Percentiles rank a stretch among this genome's conserved stretches.
phyloP scores from a whole-genome alignment of 495 filamentous ascomycete species.

The Hyphodiscus hymeniophilus region DNA sequence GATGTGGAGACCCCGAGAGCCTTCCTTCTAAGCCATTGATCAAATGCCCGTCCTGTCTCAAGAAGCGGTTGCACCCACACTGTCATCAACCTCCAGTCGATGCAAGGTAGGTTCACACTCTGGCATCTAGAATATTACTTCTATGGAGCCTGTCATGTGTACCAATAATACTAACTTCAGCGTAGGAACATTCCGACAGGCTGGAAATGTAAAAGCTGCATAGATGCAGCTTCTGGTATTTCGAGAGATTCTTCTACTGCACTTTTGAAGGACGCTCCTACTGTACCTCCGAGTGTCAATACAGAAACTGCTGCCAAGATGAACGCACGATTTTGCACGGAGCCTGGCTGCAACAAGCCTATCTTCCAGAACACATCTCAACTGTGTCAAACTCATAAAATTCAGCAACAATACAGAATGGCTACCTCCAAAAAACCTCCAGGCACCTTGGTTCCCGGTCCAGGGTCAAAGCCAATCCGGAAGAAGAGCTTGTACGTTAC shows the following conservation, averaged over 20 bases:
- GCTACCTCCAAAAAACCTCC: not conserved
- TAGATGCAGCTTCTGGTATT: not conserved
- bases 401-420: not conserved
- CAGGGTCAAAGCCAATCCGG: not conserved
- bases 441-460: not conserved
- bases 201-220: not conserved
- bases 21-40: conserved; percentile 4
- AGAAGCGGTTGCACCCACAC: conserved; percentile 2
- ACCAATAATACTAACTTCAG: no score
- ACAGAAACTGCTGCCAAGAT: not conserved
- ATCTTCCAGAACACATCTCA: not conserved
- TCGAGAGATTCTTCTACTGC: not conserved
- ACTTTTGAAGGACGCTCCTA: not conserved
- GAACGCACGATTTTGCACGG: not conserved
- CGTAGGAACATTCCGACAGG: no score
- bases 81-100: conserved; percentile 7
- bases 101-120: conserved; percentile 4
- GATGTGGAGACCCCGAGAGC: conserved; percentile 6
- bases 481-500: conserved; percentile 9
- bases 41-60: conserved; percentile 6
- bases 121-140: no score
- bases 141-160: no score
- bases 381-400: conserved; percentile 1
- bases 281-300: not conserved
- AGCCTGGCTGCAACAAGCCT: not conserved